phyloP scores from a whole-genome alignment of 768 basidiomycete species.

The Agaricus sinodeliciosus region DNA sequence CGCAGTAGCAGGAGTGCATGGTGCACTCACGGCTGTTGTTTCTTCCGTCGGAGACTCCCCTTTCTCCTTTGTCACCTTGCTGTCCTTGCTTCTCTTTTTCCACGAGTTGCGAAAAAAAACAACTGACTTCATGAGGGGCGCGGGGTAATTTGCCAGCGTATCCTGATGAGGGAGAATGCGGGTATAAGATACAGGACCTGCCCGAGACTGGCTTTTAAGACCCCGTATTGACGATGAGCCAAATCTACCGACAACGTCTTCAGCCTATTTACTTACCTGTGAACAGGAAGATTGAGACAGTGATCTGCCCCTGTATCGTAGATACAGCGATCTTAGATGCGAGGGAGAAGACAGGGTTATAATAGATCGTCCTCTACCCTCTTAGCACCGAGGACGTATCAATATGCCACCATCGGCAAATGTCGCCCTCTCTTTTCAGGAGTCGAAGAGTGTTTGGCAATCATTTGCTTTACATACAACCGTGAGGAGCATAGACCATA shows the following conservation, averaged over 20 bases:
- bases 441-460: background rate
- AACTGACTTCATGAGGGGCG: constrained; percentile 29
- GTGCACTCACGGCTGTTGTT: background rate
- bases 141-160: constrained; percentile 1
- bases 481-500: background rate
- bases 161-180: background rate
- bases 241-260: constrained; percentile 19
- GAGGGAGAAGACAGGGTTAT: constrained; percentile 6
- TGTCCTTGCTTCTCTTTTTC: constrained; percentile 26
- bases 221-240: constrained; percentile 8
- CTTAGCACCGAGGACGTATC: constrained; percentile 9
- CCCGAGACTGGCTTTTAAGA: constrained; percentile 5
- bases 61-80: background rate
- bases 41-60: background rate
- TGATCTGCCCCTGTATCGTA: constrained; percentile 27
- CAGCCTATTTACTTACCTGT: constrained; percentile 18
- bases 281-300: background rate
- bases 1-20: constrained; percentile 1
- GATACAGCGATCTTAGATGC: constrained; percentile 15
- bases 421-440: background rate
- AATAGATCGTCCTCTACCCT: constrained; percentile 10
- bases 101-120: constrained; percentile 33
- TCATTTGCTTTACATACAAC: background rate
- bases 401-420: constrained; percentile 3
- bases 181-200: constrained; percentile 4